A percentile compares a stretch with the other conserved stretches of the same genome.
phyloP scores from a whole-genome alignment of 1,284 basidiomycete species.

The Meira miltonrushii region DNA sequence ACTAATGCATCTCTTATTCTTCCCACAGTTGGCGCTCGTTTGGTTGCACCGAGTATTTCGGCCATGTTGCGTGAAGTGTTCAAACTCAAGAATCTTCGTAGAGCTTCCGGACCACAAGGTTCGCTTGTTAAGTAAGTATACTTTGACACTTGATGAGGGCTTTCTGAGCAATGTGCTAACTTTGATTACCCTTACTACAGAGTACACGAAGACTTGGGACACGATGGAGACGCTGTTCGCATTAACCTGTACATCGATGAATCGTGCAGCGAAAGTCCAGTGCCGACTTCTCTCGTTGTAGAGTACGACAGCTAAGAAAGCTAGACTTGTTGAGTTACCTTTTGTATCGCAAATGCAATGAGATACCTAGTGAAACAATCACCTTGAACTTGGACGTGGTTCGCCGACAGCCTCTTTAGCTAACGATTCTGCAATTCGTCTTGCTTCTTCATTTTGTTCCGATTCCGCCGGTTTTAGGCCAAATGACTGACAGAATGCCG shows the following conservation, averaged over 20 bases:
- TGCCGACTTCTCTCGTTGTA: slow-evolving; percentile 17
- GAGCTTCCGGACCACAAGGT: slow-evolving; percentile 55
- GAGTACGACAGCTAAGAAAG: slow-evolving; percentile 20
- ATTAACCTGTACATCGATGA: slow-evolving; percentile 16
- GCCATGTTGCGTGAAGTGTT: slow-evolving; percentile 43
- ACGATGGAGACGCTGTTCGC: slow-evolving; percentile 12
- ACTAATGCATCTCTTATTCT: slow-evolving; percentile 53
- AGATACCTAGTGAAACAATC: background rate
- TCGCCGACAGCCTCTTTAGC: too few species aligned
- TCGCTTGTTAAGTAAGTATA: background rate
- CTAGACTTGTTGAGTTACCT: too few species aligned
- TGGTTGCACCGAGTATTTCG: slow-evolving; percentile 55
- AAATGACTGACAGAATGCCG: too few species aligned
- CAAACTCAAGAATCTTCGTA: background rate
- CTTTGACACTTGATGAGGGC: slow-evolving; percentile 59
- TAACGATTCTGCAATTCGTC: too few species aligned
- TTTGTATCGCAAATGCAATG: too few species aligned
- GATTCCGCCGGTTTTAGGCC: too few species aligned
- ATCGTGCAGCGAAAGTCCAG: slow-evolving; percentile 14
- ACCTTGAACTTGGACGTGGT: too few species aligned
- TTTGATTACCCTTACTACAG: slow-evolving; percentile 41
- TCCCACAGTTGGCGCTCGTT: slow-evolving; percentile 41
- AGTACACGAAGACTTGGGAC: slow-evolving; percentile 19
- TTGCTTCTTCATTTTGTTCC: too few species aligned
- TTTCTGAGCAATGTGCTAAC: slow-evolving; percentile 58